Evolutionary conservation across 2,329 filamentous ascomycete genomes (phyloP).

Genomic region (Fusarium sp.): DNA sequence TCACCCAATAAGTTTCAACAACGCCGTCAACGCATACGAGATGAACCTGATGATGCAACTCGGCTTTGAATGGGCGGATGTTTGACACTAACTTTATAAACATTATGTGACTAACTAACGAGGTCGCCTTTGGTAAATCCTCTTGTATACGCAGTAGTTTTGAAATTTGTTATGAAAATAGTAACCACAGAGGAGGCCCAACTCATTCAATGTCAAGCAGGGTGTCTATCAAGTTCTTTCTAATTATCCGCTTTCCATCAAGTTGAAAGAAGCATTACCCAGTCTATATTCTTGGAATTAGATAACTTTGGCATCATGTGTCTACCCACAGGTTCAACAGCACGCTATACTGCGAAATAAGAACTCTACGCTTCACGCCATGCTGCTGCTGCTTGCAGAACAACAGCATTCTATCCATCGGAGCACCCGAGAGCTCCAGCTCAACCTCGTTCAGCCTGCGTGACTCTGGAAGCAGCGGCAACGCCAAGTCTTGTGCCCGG

Average conservation of each 20-base stretch:
- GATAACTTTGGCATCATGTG: background rate
- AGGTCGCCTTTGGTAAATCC: background rate
- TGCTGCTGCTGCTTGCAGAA: slow-evolving; percentile 27
- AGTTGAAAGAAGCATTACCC: background rate
- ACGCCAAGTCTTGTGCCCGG: slow-evolving; percentile 8
- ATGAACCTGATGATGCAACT: background rate
- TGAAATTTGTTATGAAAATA: background rate
- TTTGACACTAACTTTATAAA: background rate
- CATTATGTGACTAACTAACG: background rate
- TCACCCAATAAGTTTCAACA: background rate
- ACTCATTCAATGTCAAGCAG: background rate
- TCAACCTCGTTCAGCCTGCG: slow-evolving; percentile 34
- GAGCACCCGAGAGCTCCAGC: slow-evolving; percentile 32
- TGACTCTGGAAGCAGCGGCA: slow-evolving; percentile 27
- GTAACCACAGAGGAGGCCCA: background rate
- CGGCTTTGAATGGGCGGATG: background rate
- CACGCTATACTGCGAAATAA: slow-evolving; percentile 33
- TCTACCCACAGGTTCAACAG: slow-evolving; percentile 22
- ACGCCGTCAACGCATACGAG: background rate
- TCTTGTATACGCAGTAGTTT: background rate
- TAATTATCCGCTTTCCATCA: background rate
- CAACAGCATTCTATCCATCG: slow-evolving; percentile 34
- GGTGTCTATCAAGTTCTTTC: background rate
- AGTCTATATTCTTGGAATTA: background rate
- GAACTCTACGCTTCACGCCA: slow-evolving; percentile 11